Evolutionary conservation across 2,329 filamentous ascomycete species (phyloP).

Genomic region (Coleophoma cylindrospora): DNA sequence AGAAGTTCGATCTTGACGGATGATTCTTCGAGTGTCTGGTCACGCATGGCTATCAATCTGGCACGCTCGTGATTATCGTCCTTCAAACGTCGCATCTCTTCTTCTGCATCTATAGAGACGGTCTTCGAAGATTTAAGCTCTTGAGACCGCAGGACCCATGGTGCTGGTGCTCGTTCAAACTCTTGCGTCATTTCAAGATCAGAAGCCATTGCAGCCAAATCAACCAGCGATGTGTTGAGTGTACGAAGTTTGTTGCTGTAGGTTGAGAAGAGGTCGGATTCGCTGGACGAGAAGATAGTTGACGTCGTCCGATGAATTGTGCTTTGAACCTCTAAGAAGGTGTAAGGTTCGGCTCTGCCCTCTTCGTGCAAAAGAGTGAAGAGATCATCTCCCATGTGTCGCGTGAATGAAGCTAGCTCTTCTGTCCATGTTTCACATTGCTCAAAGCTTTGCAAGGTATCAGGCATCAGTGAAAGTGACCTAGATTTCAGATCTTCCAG

Average conservation of each 20-base stretch:
- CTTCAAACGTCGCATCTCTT: conserved; percentile 74
- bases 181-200: conserved; percentile 71
- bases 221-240: conserved; percentile 59
- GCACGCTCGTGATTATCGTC: conserved; percentile 77
- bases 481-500: conserved; percentile 73
- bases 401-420: conserved; percentile 61
- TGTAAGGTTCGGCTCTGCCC: conserved; percentile 62
- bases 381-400: conserved; percentile 60
- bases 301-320: conserved; percentile 54
- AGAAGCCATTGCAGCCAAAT: conserved; percentile 64
- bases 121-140: conserved; percentile 80
- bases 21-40: conserved; percentile 80
- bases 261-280: conserved; percentile 65
- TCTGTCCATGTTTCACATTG: conserved; percentile 60
- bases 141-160: conserved; percentile 79
- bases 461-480: conserved; percentile 66
- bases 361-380: conserved; percentile 66
- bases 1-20: conserved; percentile 92
- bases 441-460: conserved; percentile 66
- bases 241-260: conserved; percentile 63
- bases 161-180: conserved; percentile 70
- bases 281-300: conserved; percentile 46
- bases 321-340: conserved; percentile 59
- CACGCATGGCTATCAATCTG: conserved; percentile 64
- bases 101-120: conserved; percentile 75